Percentiles rank a stretch among this genome's conserved stretches.
Evolutionary conservation across 2,329 filamentous ascomycete species (phyloP).

Genomic region (Aspergillus melleus): DNA sequence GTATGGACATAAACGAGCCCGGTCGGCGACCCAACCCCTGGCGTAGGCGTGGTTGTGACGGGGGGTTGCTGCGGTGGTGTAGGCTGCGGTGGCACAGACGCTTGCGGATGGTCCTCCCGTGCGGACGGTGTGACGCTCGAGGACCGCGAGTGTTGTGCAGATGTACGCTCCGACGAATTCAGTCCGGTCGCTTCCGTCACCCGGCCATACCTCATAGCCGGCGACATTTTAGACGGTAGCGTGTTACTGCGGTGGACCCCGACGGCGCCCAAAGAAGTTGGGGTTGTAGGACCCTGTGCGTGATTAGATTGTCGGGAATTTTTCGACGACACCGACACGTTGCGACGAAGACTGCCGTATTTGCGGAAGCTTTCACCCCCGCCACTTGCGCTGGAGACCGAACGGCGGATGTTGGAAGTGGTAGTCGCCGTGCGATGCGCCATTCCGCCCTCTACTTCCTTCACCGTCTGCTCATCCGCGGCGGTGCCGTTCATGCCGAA

Average conservation of each 20-base stretch:
- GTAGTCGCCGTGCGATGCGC: conserved; percentile 46
- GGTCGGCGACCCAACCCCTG: conserved; percentile 14
- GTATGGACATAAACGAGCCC: conserved; percentile 31
- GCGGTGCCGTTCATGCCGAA: conserved; percentile 98
- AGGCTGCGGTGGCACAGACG: conserved; percentile 5
- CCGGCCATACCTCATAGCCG: conserved; percentile 68
- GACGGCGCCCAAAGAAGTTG: conserved; percentile 56
- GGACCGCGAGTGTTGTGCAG: conserved; percentile 32
- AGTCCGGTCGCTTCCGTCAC: conserved; percentile 54
- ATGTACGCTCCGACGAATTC: conserved; percentile 37
- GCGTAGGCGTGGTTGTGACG: not conserved
- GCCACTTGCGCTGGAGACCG: conserved; percentile 83
- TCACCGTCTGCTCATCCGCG: conserved; percentile 78
- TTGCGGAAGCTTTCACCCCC: conserved; percentile 83
- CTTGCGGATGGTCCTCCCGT: conserved; percentile 18
- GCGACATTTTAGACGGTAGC: conserved; percentile 85
- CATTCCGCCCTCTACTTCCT: conserved; percentile 69
- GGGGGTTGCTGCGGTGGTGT: not conserved
- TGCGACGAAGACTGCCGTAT: conserved; percentile 74
- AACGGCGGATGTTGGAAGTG: conserved; percentile 63
- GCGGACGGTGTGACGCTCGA: conserved; percentile 28
- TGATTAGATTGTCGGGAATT: conserved; percentile 75
- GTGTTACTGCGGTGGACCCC: conserved; percentile 84
- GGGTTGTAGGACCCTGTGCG: conserved; percentile 64
- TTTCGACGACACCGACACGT: conserved; percentile 89